Percentiles rank a stretch among this genome's conserved stretches.
These are phyloP conservation scores for Taphrina flavorubra DNA, from an alignment of 1,139 yeast species.

Conservation along the genomic window DNA sequence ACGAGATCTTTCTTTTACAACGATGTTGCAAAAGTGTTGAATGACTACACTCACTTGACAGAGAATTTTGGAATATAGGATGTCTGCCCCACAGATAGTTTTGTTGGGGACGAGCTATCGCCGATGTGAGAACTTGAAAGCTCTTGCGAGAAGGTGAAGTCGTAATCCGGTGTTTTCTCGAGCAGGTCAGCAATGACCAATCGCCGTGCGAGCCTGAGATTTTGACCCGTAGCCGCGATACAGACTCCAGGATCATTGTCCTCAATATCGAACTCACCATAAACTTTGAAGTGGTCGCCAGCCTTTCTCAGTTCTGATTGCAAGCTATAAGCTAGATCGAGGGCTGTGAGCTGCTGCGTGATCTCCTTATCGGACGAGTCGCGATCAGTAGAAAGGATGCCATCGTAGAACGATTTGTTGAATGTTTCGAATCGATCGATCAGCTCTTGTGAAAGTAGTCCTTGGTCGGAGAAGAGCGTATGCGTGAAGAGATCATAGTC, in stretches of 20 bases:
- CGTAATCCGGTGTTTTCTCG: not conserved
- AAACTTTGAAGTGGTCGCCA: not conserved
- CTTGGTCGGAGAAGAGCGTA: not conserved
- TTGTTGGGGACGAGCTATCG: not conserved
- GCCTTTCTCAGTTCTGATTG: not conserved
- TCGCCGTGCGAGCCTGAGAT: not conserved
- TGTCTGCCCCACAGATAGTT: no score
- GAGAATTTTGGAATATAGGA: no score
- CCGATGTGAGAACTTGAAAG: not conserved
- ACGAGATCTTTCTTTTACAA: no score
- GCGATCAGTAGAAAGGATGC: not conserved
- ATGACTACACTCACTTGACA: no score
- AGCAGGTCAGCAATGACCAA: not conserved
- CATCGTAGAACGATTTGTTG: not conserved
- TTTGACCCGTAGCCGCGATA: not conserved
- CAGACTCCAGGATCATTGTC: not conserved
- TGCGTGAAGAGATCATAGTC: not conserved
- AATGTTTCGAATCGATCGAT: not conserved
- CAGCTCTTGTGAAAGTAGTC: not conserved
- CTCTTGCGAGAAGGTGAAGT: not conserved
- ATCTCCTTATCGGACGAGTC: not conserved
- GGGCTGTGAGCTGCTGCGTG: not conserved
- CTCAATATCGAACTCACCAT: not conserved
- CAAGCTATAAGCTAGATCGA: constrained; percentile 4
- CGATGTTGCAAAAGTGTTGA: no score